phyloP scores from a whole-genome alignment of 371 early-diverging fungal genomes.

The Cokeromyces recurvatus region DNA sequence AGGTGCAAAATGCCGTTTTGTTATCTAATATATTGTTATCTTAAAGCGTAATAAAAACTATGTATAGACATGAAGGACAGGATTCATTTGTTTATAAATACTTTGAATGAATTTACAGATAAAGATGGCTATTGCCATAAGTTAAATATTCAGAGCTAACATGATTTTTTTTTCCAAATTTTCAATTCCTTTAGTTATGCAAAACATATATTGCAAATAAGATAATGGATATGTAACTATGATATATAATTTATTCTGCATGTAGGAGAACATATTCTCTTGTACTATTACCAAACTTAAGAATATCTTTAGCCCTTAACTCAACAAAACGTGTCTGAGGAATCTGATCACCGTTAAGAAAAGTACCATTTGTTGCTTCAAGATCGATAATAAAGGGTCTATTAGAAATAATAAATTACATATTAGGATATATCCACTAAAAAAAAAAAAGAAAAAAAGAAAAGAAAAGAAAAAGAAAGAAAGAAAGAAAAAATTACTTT shows the following conservation, averaged over 20 bases:
- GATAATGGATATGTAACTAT: too few relatives aligned
- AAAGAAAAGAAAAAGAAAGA: too few relatives aligned
- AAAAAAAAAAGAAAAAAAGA: too few relatives aligned
- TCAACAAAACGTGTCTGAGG: conserved; percentile 81
- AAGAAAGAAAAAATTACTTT: conserved; percentile 54
- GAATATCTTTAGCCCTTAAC: conserved; percentile 71
- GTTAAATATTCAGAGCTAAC: neutral
- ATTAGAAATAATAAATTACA: neutral
- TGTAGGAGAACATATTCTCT: conserved; percentile 89
- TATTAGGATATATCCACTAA: too few relatives aligned
- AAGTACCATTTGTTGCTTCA: conserved; percentile 88
- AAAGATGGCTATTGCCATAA: neutral
- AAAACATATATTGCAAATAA: neutral
- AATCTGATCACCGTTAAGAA: conserved; percentile 74
- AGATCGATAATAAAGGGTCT: conserved; percentile 94
- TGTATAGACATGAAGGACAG: too few relatives aligned
- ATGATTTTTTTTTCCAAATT: conserved; percentile 7
- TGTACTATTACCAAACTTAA: conserved; percentile 86
- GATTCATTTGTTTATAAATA: too few relatives aligned
- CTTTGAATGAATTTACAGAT: neutral
- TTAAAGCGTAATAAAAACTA: too few relatives aligned
- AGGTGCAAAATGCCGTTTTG: too few relatives aligned
- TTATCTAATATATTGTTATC: too few relatives aligned
- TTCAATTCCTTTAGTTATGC: neutral
- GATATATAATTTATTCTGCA: conserved; percentile 58